phyloP scores from a whole-genome alignment of 768 basidiomycete genomes.

The Hortiboletus flavorubellus region DNA sequence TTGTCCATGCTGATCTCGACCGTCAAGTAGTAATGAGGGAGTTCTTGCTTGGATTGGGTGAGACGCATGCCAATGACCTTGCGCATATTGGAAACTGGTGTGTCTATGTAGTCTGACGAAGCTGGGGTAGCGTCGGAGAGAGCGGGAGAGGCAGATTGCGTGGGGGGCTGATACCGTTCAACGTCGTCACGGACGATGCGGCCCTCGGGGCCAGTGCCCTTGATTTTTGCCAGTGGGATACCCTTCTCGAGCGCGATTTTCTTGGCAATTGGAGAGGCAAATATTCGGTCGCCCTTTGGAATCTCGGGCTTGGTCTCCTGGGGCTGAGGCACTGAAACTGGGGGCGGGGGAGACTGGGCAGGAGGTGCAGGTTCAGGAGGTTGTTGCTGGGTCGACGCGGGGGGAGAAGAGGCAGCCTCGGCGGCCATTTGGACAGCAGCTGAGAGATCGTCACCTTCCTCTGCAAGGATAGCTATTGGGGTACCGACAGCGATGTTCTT shows the following conservation, averaged over 20 bases:
- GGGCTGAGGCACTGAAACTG: slow-evolving; percentile 33
- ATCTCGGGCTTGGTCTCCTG: slow-evolving; percentile 53
- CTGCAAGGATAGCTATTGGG: slow-evolving; percentile 86
- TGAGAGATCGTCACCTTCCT: slow-evolving; percentile 93
- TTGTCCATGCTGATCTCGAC: slow-evolving; percentile 96
- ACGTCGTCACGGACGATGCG: slow-evolving; percentile 94
- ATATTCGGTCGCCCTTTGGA: slow-evolving; percentile 75
- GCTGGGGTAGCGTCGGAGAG: slow-evolving; percentile 46
- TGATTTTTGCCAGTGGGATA: slow-evolving; percentile 83
- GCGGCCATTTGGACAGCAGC: slow-evolving; percentile 71
- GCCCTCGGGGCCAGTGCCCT: slow-evolving; percentile 91
- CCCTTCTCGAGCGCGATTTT: slow-evolving; percentile 95
- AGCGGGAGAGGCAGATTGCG: slow-evolving; percentile 42
- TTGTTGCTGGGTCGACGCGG: slow-evolving; percentile 34
- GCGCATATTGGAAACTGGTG: slow-evolving; percentile 91
- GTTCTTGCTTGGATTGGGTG: slow-evolving; percentile 86
- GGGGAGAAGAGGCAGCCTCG: slow-evolving; percentile 48
- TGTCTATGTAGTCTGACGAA: slow-evolving; percentile 78
- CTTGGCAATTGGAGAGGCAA: slow-evolving; percentile 94
- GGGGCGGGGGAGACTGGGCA: slow-evolving; percentile 33
- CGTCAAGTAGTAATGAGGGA: slow-evolving; percentile 98
- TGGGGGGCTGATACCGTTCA: slow-evolving; percentile 73
- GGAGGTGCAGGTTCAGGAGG: slow-evolving; percentile 43
- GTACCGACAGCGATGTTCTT: slow-evolving; percentile 88
- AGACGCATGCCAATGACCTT: slow-evolving; percentile 89